Base-by-base conservation (phyloP, 2,329 filamentous ascomycete species). In the Capronia epimyces region DNA sequence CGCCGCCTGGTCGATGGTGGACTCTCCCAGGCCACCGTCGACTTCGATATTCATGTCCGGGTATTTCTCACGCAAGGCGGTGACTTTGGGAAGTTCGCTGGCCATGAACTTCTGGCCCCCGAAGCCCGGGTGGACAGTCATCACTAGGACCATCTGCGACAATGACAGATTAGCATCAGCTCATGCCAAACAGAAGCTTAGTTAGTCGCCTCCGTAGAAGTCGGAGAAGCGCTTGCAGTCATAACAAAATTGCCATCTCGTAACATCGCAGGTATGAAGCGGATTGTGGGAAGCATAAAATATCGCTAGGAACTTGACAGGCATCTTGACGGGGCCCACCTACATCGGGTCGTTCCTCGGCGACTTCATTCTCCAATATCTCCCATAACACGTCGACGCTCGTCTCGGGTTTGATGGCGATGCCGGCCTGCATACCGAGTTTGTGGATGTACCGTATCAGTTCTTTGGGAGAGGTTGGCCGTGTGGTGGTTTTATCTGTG, bases 41-140 rank as follows among this genome's bases (percentile, higher is more conserved):
- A 98, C 91, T 72, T 98, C 93, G 63, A 98, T 98, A 72, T 96
- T 93, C 56, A 98, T 74, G 4, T 95, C 80, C 2, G 93, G 91
- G 67, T 97, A 98, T 64, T 81, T 82, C 66, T 84, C 74, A 53
- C 93, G 82, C 61, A 98, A 76, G 32, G 84, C 89, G 60, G 85
- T 73, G 20, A 98, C 93, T 74, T 98, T 98, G 66, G 91, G 89
- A 60, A 98, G 81, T 73, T 95, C 89, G 5, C 87, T 88, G 10
- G 89, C 83, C 89, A 97, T 97, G 77, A 98, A 98, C 66, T 95
- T 96, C 68, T 98, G 93, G 5, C 93, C 93, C 57, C 93, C 93
- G 66, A 98, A 98, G 40, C 93, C 93, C 39, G 93, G 93, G 71
- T 98, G 82, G 37, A 98, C 93, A 1, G 93, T 98, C 93, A 98